Evolutionary conservation across 1,284 basidiomycete genomes (phyloP), one percentile per base, ranked within the genome.

Genomic region (Trichosporon sp.): DNA sequence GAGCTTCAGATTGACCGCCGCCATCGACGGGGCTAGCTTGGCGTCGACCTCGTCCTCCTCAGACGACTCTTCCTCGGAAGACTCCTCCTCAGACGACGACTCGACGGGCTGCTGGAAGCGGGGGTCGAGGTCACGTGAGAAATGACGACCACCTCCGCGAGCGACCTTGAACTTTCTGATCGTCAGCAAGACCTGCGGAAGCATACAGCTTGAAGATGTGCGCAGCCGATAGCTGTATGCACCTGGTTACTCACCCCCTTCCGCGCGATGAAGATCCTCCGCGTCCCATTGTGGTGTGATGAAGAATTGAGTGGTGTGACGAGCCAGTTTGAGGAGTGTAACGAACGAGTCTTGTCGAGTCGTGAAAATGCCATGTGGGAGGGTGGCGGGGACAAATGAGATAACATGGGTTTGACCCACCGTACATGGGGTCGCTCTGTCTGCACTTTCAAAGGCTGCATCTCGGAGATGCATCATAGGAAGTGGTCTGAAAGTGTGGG

Each of bases 91-190:
- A 65, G 77, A 73, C 35, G 73, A 68, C 32, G 73, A 69, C 7
- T 74, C 72, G 48, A 40, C 19, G 37, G 32, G 68, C 48, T 40
- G 68, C 46, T 66, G 70, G 67, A 75, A 66, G 43, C 82, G 74
- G 59, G 80, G 76, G 69, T 81, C 78, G 61, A 83, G 76, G 74
- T 83, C 83, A 32, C 79, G 91, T 87, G 91, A 92, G 82, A 93
- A 93, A 77, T 85, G 88, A 75, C 93, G 89, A 69, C 93, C 93
- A 63, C 93, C 93, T 73, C 93, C 93, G 68, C 93, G 91, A 79
- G 91, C 91, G 73, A 89, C 87, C 87, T 94, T 94, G 86, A 89
- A 93, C 85, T 92, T 93, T 67, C 83, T 84, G 68, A 6, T 16
- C 56, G 12, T 21, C 54, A 51, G 65, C 21, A 14, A 10, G 6